phyloP scores from a whole-genome alignment of 2,329 filamentous ascomycete species.

The Penicillium sp. region DNA sequence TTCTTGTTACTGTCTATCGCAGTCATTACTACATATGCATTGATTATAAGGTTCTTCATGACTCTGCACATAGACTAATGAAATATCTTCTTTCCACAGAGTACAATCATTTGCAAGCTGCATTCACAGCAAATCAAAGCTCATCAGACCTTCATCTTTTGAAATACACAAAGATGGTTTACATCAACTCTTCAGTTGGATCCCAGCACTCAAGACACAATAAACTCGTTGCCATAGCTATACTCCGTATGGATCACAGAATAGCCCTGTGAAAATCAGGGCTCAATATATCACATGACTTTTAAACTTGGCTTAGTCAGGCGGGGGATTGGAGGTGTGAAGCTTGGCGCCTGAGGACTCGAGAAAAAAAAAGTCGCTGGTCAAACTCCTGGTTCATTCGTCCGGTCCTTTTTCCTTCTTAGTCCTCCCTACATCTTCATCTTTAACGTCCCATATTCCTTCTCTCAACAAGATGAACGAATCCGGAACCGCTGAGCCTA shows the following conservation, averaged over 20 bases:
- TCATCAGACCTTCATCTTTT: background rate
- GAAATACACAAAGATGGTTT: background rate
- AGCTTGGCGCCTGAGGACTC: constrained; percentile 28
- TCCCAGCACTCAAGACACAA: background rate
- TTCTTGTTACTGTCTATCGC: background rate
- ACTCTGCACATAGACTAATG: background rate
- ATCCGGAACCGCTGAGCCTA: constrained; percentile 22
- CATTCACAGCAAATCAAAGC: background rate
- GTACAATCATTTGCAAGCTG: background rate
- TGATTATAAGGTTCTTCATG: background rate
- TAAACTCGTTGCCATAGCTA: background rate
- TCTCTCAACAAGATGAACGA: constrained; percentile 30
- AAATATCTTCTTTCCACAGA: background rate
- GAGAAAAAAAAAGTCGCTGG: constrained; percentile 27
- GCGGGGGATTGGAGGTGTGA: constrained; percentile 21
- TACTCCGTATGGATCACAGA: no score
- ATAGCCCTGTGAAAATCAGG: constrained; percentile 27
- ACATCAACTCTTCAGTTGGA: background rate
- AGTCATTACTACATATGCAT: background rate
- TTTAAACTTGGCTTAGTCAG: constrained; percentile 16
- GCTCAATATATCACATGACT: constrained; percentile 25
- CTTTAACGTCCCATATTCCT: constrained; percentile 9
- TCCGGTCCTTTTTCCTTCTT: constrained; percentile 5
- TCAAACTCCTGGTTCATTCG: constrained; percentile 16
- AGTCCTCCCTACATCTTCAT: constrained; percentile 4